These are phyloP conservation scores for Fragosphaeria purpurea DNA, from an alignment of 2,329 filamentous ascomycete genomes.

Conservation along the genomic window DNA sequence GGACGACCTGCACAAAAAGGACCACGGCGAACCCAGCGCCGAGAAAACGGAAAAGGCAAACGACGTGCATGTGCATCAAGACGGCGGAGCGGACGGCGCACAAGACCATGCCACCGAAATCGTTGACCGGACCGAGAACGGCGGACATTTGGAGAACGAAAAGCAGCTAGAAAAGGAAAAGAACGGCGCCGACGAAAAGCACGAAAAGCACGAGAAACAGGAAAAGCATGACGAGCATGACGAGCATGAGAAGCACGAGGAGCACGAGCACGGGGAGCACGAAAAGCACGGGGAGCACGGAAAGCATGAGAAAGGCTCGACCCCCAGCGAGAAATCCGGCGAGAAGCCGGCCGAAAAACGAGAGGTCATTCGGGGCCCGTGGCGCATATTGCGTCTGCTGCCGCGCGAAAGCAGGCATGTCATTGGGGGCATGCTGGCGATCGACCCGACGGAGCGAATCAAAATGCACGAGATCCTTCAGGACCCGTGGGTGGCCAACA, in stretches of 20 bases:
- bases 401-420: conserved; percentile 85
- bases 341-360: conserved; percentile 41
- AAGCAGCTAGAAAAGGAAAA: neutral
- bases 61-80: too few species aligned
- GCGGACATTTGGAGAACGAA: too few species aligned
- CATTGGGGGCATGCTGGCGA: conserved; percentile 82
- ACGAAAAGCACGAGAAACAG: conserved; percentile 6
- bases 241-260: neutral
- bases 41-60: neutral
- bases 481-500: conserved; percentile 83
- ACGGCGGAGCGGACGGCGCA: too few species aligned
- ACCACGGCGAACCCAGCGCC: conserved; percentile 28
- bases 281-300: neutral
- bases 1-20: conserved; percentile 47
- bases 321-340: conserved; percentile 12
- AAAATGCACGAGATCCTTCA: conserved; percentile 76
- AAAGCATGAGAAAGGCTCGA: conserved; percentile 8
- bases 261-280: neutral
- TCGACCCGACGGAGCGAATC: conserved; percentile 74
- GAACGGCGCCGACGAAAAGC: neutral
- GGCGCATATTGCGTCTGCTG: conserved; percentile 76
- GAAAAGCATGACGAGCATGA: neutral
- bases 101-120: too few species aligned
- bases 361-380: conserved; percentile 83
- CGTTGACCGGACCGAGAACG: too few species aligned